Evolutionary conservation across 352 stramenopile genomes (phyloP).

Genomic region (Phytophthora pseudosyringae): DNA sequence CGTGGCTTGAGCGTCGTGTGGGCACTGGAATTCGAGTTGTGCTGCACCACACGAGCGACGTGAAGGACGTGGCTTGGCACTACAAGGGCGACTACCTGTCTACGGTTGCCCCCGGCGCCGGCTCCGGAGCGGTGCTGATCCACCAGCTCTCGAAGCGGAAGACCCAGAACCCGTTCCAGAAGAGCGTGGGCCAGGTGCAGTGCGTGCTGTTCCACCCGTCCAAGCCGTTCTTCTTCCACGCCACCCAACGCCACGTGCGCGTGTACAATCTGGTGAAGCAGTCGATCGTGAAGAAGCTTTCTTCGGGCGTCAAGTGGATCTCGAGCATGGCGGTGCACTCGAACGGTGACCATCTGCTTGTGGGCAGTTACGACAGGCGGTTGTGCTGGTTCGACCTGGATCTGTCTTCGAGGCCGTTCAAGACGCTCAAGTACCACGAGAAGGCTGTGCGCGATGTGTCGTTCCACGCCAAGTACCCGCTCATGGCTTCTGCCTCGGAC

Average conservation of each 20-base stretch:
- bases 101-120: constrained; percentile 91
- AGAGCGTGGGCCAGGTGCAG: constrained; percentile 95
- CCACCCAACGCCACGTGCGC: constrained; percentile 97
- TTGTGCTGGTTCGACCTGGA: constrained; percentile 99
- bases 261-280: constrained; percentile 99
- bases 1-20: constrained; percentile 81
- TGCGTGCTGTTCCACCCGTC: constrained; percentile 97
- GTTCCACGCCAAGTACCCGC: constrained; percentile 96
- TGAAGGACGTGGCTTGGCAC: constrained; percentile 97
- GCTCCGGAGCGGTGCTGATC: constrained; percentile 94
- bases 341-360: constrained; percentile 98
- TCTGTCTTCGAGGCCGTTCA: constrained; percentile 97
- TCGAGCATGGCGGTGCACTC: constrained; percentile 98
- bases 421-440: constrained; percentile 99
- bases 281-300: constrained; percentile 97
- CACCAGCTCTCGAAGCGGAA: constrained; percentile 98
- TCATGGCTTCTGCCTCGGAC: constrained; percentile 99
- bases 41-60: constrained; percentile 89
- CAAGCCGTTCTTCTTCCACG: constrained; percentile 99
- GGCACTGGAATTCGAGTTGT: constrained; percentile 86
- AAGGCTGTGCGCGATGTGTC: constrained; percentile 95
- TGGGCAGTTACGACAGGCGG: constrained; percentile 97
- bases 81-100: constrained; percentile 99
- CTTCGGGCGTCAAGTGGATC: constrained; percentile 98
- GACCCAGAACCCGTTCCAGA: constrained; percentile 97